Percentiles rank a stretch among this genome's conserved stretches.
These are phyloP conservation scores for Cyclocybe cylindracea DNA, from an alignment of 768 basidiomycete genomes.

Conservation along the genomic window DNA sequence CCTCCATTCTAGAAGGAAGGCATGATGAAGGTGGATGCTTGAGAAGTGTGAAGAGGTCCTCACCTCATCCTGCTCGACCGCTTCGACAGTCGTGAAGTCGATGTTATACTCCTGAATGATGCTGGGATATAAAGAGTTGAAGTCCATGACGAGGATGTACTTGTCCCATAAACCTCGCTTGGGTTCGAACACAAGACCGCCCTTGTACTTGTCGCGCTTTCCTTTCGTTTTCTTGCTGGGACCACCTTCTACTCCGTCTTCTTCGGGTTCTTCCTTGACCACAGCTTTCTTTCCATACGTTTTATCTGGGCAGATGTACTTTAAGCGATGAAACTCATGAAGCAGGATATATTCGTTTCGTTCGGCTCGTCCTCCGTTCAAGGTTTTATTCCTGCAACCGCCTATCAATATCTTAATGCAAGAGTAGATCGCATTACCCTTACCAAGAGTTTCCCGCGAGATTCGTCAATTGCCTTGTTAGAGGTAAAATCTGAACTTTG, in stretches of 20 bases:
- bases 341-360: constrained; percentile 98
- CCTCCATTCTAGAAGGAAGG: constrained; percentile 34
- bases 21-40: background rate
- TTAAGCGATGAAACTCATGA: constrained; percentile 95
- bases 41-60: constrained; percentile 6
- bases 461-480: constrained; percentile 93
- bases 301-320: constrained; percentile 97
- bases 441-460: constrained; percentile 97
- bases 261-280: constrained; percentile 49
- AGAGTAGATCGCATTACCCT: constrained; percentile 18
- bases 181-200: constrained; percentile 96
- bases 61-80: constrained; percentile 61
- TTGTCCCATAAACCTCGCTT: constrained; percentile 96
- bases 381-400: constrained; percentile 83
- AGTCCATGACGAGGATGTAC: constrained; percentile 98
- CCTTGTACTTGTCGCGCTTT: constrained; percentile 95
- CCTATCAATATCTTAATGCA: no score
- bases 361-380: constrained; percentile 97
- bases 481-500: constrained; percentile 90
- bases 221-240: constrained; percentile 54
- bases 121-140: constrained; percentile 98
- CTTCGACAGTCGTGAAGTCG: constrained; percentile 95
- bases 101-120: constrained; percentile 99
- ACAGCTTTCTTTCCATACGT: constrained; percentile 74
- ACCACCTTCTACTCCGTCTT: constrained; percentile 56